Conservation (phyloP, 176 grass and related monocot genomes). For the Oryza australiensis region DNA sequence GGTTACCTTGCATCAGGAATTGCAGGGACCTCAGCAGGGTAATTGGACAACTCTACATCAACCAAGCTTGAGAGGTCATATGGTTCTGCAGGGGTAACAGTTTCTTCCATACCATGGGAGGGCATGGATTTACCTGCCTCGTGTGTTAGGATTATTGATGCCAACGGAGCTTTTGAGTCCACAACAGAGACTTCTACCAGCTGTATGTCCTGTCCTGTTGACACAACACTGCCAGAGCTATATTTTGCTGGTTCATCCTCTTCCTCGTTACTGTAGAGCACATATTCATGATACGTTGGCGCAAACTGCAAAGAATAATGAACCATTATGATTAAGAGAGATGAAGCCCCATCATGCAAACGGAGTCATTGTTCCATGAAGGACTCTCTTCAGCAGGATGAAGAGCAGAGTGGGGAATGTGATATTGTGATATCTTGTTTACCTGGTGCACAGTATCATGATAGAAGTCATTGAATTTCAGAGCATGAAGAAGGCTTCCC, state of each 20-base stretch:
- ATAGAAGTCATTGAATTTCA: conserved; percentile 91
- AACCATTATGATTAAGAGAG: not conserved
- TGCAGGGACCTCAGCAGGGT: conserved; percentile 53
- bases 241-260: conserved; percentile 69
- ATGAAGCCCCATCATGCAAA: not conserved
- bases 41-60: conserved; percentile 50
- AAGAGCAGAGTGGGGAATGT: not conserved
- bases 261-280: conserved; percentile 67
- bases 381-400: not conserved
- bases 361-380: not conserved
- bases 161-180: conserved; percentile 27
- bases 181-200: conserved; percentile 31
- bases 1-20: conserved; percentile 28
- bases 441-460: conserved; percentile 99
- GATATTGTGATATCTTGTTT: conserved; percentile 18
- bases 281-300: conserved; percentile 93
- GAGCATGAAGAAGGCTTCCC: conserved; percentile 66
- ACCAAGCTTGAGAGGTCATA: conserved; percentile 55
- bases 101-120: conserved; percentile 46
- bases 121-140: conserved; percentile 54
- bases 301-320: conserved; percentile 56
- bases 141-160: conserved; percentile 16
- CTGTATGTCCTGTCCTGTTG: conserved; percentile 67
- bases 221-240: conserved; percentile 58
- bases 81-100: conserved; percentile 29